These are phyloP conservation scores for Coemansia biformis DNA, from an alignment of 192 early-diverging fungal species.

Conservation along the genomic window DNA sequence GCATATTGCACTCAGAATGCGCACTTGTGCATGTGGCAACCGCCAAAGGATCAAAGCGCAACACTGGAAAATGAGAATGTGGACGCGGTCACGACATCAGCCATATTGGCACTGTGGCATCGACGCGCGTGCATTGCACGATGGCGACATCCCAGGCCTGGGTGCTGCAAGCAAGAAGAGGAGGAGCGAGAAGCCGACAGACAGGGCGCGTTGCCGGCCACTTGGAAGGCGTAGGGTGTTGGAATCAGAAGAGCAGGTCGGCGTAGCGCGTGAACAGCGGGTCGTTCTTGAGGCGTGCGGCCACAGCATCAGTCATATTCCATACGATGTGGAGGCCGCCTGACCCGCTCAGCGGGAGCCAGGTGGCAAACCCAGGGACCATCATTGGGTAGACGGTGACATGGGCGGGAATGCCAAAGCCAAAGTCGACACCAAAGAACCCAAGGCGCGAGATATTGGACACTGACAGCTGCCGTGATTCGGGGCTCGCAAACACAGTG, in stretches of 20 bases:
- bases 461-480: slow-evolving; percentile 23
- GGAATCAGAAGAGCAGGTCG: slow-evolving; percentile 15
- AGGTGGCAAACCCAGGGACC: slow-evolving; percentile 33
- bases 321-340: slow-evolving; percentile 39
- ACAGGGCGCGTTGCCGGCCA: no score
- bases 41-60: no score
- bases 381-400: slow-evolving; percentile 32
- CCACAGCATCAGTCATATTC: slow-evolving; percentile 19
- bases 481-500: slow-evolving; percentile 30
- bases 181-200: no score
- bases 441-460: slow-evolving; percentile 29
- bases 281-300: slow-evolving; percentile 8
- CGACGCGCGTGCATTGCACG: no score
- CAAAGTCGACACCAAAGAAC: slow-evolving; percentile 36
- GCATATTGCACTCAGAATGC: no score
- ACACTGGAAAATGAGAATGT: no score
- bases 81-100: no score
- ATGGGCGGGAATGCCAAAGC: slow-evolving; percentile 26
- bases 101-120: no score
- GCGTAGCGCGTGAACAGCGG: slow-evolving; percentile 18
- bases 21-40: no score
- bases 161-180: no score
- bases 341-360: slow-evolving; percentile 16
- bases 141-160: no score
- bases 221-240: no score